Evolutionary conservation across 1,284 basidiomycete genomes (phyloP).

Genomic region (Fomitopsis betulina): DNA sequence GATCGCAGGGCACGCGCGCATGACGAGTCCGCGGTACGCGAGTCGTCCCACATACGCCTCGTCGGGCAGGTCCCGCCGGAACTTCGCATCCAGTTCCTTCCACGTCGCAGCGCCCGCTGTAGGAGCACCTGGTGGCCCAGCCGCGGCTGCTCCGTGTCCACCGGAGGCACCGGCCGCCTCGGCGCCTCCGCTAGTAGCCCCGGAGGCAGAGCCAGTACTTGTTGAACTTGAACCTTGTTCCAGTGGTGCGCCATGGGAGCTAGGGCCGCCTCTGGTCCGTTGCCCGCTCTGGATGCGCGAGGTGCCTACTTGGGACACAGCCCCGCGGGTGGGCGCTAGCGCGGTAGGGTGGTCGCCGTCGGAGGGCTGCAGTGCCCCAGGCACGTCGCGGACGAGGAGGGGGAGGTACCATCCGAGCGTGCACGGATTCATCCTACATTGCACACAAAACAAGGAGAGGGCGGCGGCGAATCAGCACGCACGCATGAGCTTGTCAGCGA

Average conservation of each 20-base stretch:
- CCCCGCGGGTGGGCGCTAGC: conserved; percentile 7
- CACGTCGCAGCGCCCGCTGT: conserved; percentile 38
- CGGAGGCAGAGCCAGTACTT: background rate
- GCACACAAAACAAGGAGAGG: background rate
- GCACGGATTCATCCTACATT: conserved; percentile 84
- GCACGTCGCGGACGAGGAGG: conserved; percentile 65
- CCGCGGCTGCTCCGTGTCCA: conserved; percentile 7
- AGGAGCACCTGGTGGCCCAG: conserved; percentile 2
- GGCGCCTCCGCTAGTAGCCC: conserved; percentile 7
- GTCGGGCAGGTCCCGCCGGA: conserved; percentile 86
- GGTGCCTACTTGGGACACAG: conserved; percentile 2
- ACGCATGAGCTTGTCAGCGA: conserved; percentile 7
- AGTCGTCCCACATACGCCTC: conserved; percentile 80
- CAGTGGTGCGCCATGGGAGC: background rate
- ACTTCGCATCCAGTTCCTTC: conserved; percentile 79
- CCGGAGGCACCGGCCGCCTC: conserved; percentile 7
- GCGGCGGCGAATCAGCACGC: background rate
- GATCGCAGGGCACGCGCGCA: conserved; percentile 66
- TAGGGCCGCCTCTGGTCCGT: background rate
- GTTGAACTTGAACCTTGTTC: background rate
- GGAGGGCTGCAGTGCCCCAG: conserved; percentile 63
- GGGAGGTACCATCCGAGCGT: conserved; percentile 95
- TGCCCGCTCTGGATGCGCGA: background rate
- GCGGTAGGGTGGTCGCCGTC: conserved; percentile 30
- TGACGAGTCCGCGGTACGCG: conserved; percentile 83